These are phyloP conservation scores for Raffaelea arxii DNA, from an alignment of 2,329 filamentous ascomycete genomes.

Conservation along the genomic window DNA sequence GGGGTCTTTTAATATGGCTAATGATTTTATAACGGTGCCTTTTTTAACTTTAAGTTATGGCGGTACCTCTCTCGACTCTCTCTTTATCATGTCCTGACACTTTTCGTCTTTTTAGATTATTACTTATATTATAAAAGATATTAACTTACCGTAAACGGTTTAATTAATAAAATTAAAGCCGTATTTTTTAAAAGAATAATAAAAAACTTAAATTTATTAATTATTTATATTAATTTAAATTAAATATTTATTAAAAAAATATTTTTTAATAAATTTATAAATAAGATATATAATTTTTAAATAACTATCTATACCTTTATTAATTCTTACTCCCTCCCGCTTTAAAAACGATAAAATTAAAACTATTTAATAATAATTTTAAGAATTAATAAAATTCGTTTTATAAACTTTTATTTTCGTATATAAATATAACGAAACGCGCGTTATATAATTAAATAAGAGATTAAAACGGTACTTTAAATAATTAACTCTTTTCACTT, in stretches of 20 bases:
- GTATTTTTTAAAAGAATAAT: not conserved
- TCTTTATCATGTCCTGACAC: too few species aligned
- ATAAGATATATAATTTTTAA: not conserved
- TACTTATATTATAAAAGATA: slow-evolving; percentile 1
- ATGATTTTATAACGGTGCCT: not conserved
- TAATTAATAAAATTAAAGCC: not conserved
- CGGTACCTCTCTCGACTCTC: not conserved
- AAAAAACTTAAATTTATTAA: not conserved
- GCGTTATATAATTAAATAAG: too few species aligned
- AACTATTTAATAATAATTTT: not conserved
- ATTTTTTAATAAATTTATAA: not conserved
- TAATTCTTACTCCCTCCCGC: not conserved
- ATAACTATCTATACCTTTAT: not conserved
- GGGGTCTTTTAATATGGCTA: too few species aligned
- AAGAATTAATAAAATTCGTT: not conserved
- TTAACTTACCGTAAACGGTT: not conserved
- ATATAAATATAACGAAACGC: too few species aligned
- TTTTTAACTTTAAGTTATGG: slow-evolving; percentile 1
- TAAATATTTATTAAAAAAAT: not conserved
- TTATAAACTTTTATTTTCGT: too few species aligned
- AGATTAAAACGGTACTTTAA: too few species aligned
- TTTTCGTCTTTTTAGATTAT: too few species aligned
- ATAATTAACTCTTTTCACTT: too few species aligned
- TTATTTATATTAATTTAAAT: not conserved
- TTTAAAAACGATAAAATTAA: not conserved